phyloP scores from a whole-genome alignment of 1,284 basidiomycete genomes.

The Boletus nobilissimus region DNA sequence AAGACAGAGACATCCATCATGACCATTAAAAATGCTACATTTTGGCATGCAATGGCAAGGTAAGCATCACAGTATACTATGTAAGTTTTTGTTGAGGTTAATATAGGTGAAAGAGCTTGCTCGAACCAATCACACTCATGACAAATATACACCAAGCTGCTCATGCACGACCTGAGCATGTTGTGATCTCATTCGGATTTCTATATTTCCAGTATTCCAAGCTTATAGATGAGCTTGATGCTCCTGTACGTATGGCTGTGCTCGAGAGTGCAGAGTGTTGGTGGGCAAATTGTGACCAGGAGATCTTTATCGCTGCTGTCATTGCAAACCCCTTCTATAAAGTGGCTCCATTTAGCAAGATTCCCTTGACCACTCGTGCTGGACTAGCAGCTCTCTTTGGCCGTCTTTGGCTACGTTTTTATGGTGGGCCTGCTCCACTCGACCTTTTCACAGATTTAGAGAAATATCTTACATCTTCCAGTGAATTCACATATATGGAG shows the following conservation, averaged over 20 bases:
- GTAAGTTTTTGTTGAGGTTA: not conserved
- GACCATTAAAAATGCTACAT: constrained; percentile 20
- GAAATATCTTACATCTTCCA: not conserved
- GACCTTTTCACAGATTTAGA: constrained; percentile 20
- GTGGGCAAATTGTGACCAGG: constrained; percentile 23
- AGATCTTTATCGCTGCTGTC: constrained; percentile 25
- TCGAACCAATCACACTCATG: constrained; percentile 23
- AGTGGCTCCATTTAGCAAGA: not conserved
- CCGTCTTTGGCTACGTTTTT: constrained; percentile 18
- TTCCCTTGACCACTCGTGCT: not conserved
- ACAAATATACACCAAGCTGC: constrained; percentile 22
- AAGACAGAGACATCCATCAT: constrained; percentile 10
- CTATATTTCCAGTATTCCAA: constrained; percentile 13
- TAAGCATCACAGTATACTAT: not conserved
- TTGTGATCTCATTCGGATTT: constrained; percentile 24
- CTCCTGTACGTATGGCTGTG: not conserved
- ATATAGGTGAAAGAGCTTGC: constrained; percentile 22
- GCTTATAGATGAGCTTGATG: not conserved
- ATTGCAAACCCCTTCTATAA: constrained; percentile 23
- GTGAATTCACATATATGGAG: constrained; percentile 17
- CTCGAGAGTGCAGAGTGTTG: constrained; percentile 16
- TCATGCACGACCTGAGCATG: constrained; percentile 11
- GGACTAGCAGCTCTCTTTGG: constrained; percentile 12
- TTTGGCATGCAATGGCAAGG: constrained; percentile 25
- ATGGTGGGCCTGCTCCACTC: not conserved